A percentile compares a stretch with the other conserved stretches of the same genome.
phyloP scores from a whole-genome alignment of 2,329 filamentous ascomycete genomes.

The Fusarium marasasianum region DNA sequence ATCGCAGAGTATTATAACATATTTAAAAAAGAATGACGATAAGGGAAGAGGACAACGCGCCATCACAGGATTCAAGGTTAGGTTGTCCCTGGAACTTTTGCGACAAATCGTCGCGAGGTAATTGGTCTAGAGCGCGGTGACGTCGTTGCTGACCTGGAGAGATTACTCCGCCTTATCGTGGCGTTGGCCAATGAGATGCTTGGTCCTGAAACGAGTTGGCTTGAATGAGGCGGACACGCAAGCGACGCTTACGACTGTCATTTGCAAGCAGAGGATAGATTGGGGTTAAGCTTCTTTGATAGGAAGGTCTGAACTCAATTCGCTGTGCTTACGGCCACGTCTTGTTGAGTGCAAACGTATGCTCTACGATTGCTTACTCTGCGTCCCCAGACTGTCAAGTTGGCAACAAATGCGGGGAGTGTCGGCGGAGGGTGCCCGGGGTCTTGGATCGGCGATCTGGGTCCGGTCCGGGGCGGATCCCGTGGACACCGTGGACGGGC shows the following conservation, averaged over 20 bases:
- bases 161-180: constrained; percentile 17
- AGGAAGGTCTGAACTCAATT: neutral
- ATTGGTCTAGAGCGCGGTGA: constrained; percentile 20
- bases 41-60: neutral
- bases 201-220: neutral
- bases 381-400: neutral
- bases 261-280: neutral
- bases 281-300: neutral
- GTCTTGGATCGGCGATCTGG: constrained; percentile 8
- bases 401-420: neutral
- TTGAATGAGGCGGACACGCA: constrained; percentile 15
- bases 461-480: constrained; percentile 2
- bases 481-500: neutral
- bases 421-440: neutral
- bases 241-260: constrained; percentile 16
- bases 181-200: neutral
- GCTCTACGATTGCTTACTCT: neutral
- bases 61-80: constrained; percentile 4
- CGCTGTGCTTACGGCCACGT: neutral
- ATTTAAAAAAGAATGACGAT: neutral
- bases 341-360: neutral
- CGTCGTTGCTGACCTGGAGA: constrained; percentile 8
- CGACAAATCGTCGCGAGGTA: neutral
- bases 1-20: constrained; percentile 1
- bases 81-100: constrained; percentile 31